Base-by-base conservation (phyloP, 1,284 basidiomycete species). In the Sanghuangporus weigelae region DNA sequence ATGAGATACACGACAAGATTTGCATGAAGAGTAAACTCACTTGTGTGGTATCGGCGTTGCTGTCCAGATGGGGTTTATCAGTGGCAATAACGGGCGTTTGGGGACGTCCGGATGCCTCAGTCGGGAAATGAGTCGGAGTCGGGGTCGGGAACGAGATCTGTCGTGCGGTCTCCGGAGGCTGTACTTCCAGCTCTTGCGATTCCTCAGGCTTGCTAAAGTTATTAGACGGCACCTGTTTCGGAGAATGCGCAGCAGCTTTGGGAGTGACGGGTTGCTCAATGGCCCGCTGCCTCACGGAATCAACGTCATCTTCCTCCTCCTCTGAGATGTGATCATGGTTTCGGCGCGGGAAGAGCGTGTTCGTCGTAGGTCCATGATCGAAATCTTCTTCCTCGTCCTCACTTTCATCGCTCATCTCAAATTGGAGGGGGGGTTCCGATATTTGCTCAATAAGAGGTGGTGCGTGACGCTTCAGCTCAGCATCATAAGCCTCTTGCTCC, bases 321-420 rank as follows among this genome's bases (percentile, higher is more conserved):
- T 90, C 87, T 21, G 82, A 76, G 40, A 90, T 89, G 67, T 82
- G 78, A 7, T 84, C 79, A 66, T 87, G 82, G 3, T 76, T 62
- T 12, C 65, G 65, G 62, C 54, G 64, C 51, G 60, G 66, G 59
- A 50, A 62, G 40, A 44, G 58, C 36, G 44, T 55, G 61, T 54
- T 50, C 42, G 64, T 36, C 14, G 65, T 44, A 39, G 40, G 62
- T 39, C n/a, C 62, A 6, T 42, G 40, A 23, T 68, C 59, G 4
- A 78, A 77, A 56, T 85, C 84, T 1, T 81, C 83, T 40, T 79
- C 85, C 36, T 84, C 84, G 51, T 67, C 79, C 26, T 90, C 90
- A 69, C 92, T 93, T 73, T 93, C 90, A 71, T 93, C 91, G 69
- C 89, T 91, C 68, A 92, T 67, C 71, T 92, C 89, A 12, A 90